Evolutionary conservation across 2,329 filamentous ascomycete genomes (phyloP).

Genomic region (Aspergillus felis): DNA sequence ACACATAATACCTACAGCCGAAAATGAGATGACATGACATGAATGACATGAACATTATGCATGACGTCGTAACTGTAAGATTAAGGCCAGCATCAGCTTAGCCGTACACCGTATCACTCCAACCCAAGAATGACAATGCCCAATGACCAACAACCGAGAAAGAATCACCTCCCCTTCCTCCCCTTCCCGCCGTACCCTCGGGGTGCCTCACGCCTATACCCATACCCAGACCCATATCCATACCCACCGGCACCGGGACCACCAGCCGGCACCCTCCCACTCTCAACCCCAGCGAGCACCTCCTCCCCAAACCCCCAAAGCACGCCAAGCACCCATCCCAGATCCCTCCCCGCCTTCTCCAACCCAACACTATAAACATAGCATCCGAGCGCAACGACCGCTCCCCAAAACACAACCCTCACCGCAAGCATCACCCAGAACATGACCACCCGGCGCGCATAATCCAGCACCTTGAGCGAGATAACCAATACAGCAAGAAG

Average conservation of each 20-base stretch:
- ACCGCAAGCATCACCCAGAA: conserved; percentile 71
- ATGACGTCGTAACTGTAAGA: background rate
- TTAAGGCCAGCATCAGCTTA: background rate
- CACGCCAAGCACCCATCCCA: conserved; percentile 58
- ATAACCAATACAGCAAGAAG: conserved; percentile 62
- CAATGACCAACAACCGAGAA: background rate
- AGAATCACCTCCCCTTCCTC: conserved; percentile 45
- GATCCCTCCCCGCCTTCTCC: conserved; percentile 30
- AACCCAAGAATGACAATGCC: background rate
- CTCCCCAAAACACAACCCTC: conserved; percentile 61
- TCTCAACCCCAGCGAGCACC: conserved; percentile 34
- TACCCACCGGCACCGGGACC: conserved; percentile 37
- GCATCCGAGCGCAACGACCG: conserved; percentile 52
- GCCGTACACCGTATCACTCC: background rate
- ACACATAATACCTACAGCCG: background rate
- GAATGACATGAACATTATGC: background rate
- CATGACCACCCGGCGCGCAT: conserved; percentile 67
- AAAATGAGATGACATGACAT: background rate
- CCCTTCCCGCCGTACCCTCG: conserved; percentile 24
- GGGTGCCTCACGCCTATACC: conserved; percentile 38
- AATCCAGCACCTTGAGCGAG: conserved; percentile 61
- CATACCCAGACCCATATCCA: conserved; percentile 21
- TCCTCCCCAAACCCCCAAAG: conserved; percentile 63
- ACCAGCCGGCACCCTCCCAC: background rate
- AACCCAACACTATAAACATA: conserved; percentile 48